Base-by-base conservation (phyloP, 2,329 filamentous ascomycete genomes). In the Claviceps digitariae region DNA sequence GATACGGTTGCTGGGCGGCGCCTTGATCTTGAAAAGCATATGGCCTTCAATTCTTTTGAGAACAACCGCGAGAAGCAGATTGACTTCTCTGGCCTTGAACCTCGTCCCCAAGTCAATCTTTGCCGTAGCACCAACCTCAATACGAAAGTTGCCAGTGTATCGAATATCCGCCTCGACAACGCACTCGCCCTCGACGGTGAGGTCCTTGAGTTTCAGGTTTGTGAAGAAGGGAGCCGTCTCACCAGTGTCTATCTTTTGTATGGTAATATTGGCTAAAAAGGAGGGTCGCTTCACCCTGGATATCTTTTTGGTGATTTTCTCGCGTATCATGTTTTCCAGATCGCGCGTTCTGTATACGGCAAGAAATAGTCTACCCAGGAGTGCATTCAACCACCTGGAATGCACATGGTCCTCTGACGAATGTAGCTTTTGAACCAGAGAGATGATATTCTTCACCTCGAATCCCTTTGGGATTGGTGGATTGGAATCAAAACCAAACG, bases 301-400 rank as follows among this genome's bases (percentile, higher is more conserved):
- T 53, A 98, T 95, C 73, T 98, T 98, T 71, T 95, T 96, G 23
- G 87, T 90, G 57, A 98, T 86, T 69, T 95, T 96, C 55, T 82
- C 81, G 55, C 84, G 79, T 51, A 98, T 81, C 54, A 87, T 81
- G 46, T 84, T 78, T 64, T 95, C 87, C 17, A 96, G 70, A 56
- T 94, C 83, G 9, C 82, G 75, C 0, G 91, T 97, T 63, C 86
- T 87, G 70, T 97, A 91, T 27, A 97, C 64, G 15, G 85, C 87
- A 13, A 98, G 75, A 61, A 98, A 98, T 25, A 97, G 67, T 52
- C 93, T 81, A 17, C 93, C 91, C 25, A 97, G 74, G 51, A 98
- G 72, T 2, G 90, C 93, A 70, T 98, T 97, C 58, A 98, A 77
- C 87, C 93, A 97, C 54, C 91, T 80, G 9, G 86, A 94, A 64